Base-by-base conservation (phyloP, 192 early-diverging fungal species). In the Coemansia pectinata region DNA sequence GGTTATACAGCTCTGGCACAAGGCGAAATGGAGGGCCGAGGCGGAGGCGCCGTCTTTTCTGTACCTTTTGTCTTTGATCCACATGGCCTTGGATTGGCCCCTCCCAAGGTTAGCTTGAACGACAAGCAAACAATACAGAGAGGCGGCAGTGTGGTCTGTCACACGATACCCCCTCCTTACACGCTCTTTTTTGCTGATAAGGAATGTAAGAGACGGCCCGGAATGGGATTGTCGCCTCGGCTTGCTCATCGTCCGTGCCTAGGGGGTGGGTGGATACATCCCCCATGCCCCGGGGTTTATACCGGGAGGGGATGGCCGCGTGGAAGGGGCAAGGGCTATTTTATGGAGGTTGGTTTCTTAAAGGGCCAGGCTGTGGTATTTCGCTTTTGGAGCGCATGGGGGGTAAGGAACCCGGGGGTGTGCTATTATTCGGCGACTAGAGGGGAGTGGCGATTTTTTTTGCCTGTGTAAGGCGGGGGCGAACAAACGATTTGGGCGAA, bases 381-480 rank as follows among this genome's bases (percentile, higher is more conserved):
- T 21, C 17, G 1, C 14, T 48, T 48, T 48, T 48, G 45, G 45
- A 48, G 19, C 45, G 45, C 45, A 48, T 48, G 45, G 53, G 29
- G 53, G 11, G 53, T 3, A 57, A 15, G 53, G 4, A 15, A 33
- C 25, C 53, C 53, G 3, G 45, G 45, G 45, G 31, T 17, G 53
- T 57, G 53, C 53, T 57, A 57, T 57, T 57, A 33, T 57, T 57
- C 53, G 53, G 53, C 53, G 15, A 31, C 53, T 33, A 48, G 47
- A 15, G 40, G 40, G 40, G 40, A 15, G 47, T 19, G 47, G 47
- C 5, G 44, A 6, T 47, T 47, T 7, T 6, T 6, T 47, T 47
- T 45, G 0, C 3, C 12, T 14, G 9, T 42, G 42, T 12, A 48
- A 48, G 47, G 47, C 7, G 47, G 47, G 45, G 47, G n/a, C n/a